Evolutionary conservation across 768 basidiomycete genomes (phyloP).

Genomic region (Rossbeevera mucosa): DNA sequence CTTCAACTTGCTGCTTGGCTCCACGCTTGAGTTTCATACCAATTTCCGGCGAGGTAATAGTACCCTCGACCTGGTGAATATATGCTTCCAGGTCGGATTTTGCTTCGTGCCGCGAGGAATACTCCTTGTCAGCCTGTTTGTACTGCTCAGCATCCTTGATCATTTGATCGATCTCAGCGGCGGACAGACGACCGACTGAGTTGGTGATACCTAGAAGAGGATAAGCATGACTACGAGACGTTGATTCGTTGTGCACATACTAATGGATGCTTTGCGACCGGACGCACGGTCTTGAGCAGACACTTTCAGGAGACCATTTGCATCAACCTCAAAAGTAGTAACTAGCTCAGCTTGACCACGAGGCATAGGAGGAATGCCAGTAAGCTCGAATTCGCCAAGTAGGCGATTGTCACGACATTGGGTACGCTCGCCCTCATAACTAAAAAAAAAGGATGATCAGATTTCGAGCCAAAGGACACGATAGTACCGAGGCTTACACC

Average conservation of each 20-base stretch:
- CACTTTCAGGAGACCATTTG: constrained; percentile 98
- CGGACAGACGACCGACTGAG: constrained; percentile 97
- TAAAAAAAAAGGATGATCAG: constrained; percentile 26
- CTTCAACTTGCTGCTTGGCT: constrained; percentile 90
- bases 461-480: neutral
- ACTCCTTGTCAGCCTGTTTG: constrained; percentile 96
- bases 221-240: constrained; percentile 2
- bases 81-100: constrained; percentile 98
- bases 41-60: constrained; percentile 94
- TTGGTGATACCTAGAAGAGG: constrained; percentile 78
- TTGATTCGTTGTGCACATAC: constrained; percentile 41
- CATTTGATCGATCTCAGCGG: constrained; percentile 99
- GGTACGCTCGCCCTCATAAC: constrained; percentile 98
- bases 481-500: constrained; percentile 51
- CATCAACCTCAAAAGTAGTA: constrained; percentile 99
- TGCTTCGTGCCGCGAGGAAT: constrained; percentile 95
- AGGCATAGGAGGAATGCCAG: constrained; percentile 97
- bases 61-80: constrained; percentile 94
- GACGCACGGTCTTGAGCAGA: constrained; percentile 98
- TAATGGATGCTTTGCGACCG: constrained; percentile 98
- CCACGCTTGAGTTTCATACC: constrained; percentile 99
- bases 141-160: constrained; percentile 98
- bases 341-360: constrained; percentile 99
- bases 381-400: constrained; percentile 99
- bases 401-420: constrained; percentile 99